A percentile compares a stretch with the other conserved stretches of the same genome.
phyloP scores from a whole-genome alignment of 257 asterid species.

The Ajuga chamaepitys region DNA sequence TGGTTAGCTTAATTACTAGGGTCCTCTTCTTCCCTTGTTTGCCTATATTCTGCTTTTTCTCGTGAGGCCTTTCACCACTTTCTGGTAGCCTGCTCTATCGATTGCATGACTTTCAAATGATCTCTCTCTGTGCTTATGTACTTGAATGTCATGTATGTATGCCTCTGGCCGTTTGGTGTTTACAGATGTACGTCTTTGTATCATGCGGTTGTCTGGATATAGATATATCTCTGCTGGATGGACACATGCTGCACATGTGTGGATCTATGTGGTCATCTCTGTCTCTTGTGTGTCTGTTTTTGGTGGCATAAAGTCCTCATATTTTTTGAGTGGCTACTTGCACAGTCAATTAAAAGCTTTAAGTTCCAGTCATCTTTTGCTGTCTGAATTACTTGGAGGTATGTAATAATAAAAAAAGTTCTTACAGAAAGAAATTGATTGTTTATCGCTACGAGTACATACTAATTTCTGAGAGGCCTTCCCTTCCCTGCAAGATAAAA shows the following conservation, averaged over 20 bases:
- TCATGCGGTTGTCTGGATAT: neutral
- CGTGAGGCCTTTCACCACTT: neutral
- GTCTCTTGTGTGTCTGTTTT: neutral
- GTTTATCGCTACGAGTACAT: neutral
- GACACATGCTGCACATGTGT: neutral
- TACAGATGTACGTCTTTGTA: neutral
- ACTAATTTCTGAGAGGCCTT: neutral
- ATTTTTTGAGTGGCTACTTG: constrained; percentile 1
- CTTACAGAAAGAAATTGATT: neutral
- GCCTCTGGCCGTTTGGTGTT: constrained; percentile 7
- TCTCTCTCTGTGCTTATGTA: neutral
- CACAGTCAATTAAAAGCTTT: neutral
- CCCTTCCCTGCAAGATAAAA: neutral
- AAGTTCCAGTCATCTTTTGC: neutral
- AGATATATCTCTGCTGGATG: constrained; percentile 2
- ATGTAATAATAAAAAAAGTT: neutral
- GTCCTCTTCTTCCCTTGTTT: neutral
- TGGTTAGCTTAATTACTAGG: neutral
- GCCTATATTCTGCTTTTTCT: neutral
- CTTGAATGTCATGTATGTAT: neutral
- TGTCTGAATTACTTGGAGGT: neutral
- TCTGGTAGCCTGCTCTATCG: neutral
- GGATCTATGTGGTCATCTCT: neutral
- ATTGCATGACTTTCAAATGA: neutral
- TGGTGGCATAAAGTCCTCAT: neutral